Conservation (phyloP, 2,329 filamentous ascomycete genomes). For the Exophiala mesophila region DNA sequence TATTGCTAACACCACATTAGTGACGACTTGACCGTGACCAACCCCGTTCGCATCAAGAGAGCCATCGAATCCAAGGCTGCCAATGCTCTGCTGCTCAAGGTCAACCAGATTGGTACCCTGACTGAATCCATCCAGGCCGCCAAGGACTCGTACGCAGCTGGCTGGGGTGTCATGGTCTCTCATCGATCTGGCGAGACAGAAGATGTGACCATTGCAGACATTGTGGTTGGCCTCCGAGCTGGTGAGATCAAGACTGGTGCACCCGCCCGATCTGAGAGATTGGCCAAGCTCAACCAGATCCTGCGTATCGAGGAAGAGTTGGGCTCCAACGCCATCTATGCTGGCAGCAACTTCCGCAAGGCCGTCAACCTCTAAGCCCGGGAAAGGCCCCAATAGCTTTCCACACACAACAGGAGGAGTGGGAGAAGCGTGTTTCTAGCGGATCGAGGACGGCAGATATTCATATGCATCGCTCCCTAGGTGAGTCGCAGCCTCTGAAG, state of each 20-base stretch:
- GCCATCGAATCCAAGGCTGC: conserved; percentile 98
- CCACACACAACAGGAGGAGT: no score
- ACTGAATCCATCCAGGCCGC: conserved; percentile 98
- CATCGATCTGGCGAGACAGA: conserved; percentile 99
- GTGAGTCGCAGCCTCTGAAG: no score
- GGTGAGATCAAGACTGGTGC: conserved; percentile 99
- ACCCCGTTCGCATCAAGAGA: conserved; percentile 99
- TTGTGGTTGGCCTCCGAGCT: conserved; percentile 90
- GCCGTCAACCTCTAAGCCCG: conserved; percentile 84
- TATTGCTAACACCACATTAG: conserved; percentile 34
- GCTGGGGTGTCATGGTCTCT: conserved; percentile 99
- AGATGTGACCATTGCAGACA: conserved; percentile 98
- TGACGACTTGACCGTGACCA: conserved; percentile 98
- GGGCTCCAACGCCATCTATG: conserved; percentile 83
- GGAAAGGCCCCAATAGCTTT: no score
- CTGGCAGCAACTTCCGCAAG: conserved; percentile 86
- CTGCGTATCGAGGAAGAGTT: conserved; percentile 99
- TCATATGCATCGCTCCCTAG: no score
- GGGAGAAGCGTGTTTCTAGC: no score
- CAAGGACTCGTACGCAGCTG: conserved; percentile 93
- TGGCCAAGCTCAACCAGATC: conserved; percentile 99
- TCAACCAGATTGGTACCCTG: conserved; percentile 99
- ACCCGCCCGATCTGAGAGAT: conserved; percentile 90
- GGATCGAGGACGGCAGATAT: no score
- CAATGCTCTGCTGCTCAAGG: conserved; percentile 97